A percentile compares a stretch with the other conserved stretches of the same genome.
phyloP scores from a whole-genome alignment of 1,284 basidiomycete genomes.

The Anthracocystis panici-leucophaei region DNA sequence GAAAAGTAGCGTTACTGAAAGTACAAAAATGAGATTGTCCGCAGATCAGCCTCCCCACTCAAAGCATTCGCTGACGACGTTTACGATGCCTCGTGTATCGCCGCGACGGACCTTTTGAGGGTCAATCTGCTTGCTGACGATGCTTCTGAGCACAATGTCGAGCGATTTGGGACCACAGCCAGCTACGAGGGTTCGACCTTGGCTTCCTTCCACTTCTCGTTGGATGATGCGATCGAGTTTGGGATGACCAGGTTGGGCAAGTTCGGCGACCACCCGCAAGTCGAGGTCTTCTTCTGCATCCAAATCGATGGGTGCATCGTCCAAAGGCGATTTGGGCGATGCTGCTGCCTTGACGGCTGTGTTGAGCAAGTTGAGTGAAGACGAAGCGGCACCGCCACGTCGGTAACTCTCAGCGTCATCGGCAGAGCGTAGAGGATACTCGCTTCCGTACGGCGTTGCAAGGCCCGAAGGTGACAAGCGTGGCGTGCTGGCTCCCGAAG shows the following conservation, averaged over 20 bases:
- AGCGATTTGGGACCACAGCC: constrained; percentile 84
- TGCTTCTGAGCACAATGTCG: constrained; percentile 79
- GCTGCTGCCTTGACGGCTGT: constrained; percentile 1
- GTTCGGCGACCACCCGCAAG: constrained; percentile 77
- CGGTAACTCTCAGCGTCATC: constrained; percentile 9
- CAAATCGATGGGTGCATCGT: constrained; percentile 71
- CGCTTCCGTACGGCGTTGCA: constrained; percentile 23
- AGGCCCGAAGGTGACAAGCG: constrained; percentile 27
- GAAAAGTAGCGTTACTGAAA: not conserved
- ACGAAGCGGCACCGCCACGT: constrained; percentile 15
- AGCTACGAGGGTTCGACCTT: constrained; percentile 77
- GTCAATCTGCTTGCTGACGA: constrained; percentile 77
- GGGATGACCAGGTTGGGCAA: constrained; percentile 81
- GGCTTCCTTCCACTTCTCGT: constrained; percentile 76
- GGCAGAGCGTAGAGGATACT: constrained; percentile 15
- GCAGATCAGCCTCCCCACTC: constrained; percentile 56
- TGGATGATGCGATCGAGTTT: constrained; percentile 77
- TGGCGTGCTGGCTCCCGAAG: constrained; percentile 30
- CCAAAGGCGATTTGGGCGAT: constrained; percentile 38
- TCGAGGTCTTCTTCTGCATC: constrained; percentile 79
- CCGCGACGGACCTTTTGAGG: constrained; percentile 75
- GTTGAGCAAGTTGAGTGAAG: constrained; percentile 43
- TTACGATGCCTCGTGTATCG: constrained; percentile 74
- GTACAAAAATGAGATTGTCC: no score
- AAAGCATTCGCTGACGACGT: constrained; percentile 63